Evolutionary conservation across 345 rosid species (phyloP), one percentile per base, ranked within the genome.

Genomic region (Draba incana): DNA sequence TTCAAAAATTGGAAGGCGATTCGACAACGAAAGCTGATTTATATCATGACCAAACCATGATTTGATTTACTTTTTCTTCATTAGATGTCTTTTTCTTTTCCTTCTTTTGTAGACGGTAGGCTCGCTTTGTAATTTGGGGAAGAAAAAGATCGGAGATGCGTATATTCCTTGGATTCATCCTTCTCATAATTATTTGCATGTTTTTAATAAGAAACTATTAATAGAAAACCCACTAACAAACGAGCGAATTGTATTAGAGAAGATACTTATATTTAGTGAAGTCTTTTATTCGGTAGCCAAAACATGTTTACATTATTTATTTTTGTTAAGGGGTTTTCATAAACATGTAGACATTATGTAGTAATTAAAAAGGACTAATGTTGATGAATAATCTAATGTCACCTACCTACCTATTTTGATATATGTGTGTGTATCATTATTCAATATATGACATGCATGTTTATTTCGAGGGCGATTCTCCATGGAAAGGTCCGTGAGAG

Each of bases 41-140:
- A 4, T 39, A 9, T 39, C 35, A 65, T 49, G 60, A 48, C 45
- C 46, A 64, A 23, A 13, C 53, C 38, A 52, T 62, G 45, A 31
- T 57, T 57, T 65, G 66, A 50, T 49, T 58, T 30, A 41, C 66
- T 31, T 73, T 66, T 35, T 65, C 54, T 57, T 72, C 59, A 28
- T 28, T 57, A 25, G 12, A 5, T 11, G 38, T 16, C 64, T 12
- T 46, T 70, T 61, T 48, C 20, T 6, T n/a, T 38, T 33, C 7
- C 15, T 25, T 13, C 14, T 33, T 62, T 54, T 63, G 27, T 10
- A 47, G 64, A 55, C 64, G 59, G 58, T 50, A 49, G 59, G 46
- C 23, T 65, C 62, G 51, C 61, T 73, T 65, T 73, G 12, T 7
- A 48, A 14, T 13, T n/a, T 3, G 39, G 49, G 66, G 47, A 57